Evolutionary conservation across 345 rosid species (phyloP).

Genomic region (Populus davidiana): DNA sequence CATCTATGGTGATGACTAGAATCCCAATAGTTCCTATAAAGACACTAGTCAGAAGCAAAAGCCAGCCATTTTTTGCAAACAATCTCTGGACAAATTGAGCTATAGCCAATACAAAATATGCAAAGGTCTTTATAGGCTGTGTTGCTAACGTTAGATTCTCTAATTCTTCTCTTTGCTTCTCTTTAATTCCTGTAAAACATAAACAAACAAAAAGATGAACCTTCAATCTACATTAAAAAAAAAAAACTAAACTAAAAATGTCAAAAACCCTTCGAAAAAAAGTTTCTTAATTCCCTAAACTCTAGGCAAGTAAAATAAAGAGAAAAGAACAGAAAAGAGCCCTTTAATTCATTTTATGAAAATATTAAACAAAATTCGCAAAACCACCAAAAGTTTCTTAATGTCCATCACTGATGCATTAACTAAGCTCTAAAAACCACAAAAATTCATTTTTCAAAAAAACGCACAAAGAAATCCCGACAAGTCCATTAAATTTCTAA

Average conservation of each 20-base stretch:
- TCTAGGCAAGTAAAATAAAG: too few relatives aligned
- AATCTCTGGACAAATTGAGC: conserved; percentile 53
- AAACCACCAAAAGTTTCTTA: neutral
- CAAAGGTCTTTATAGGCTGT: conserved; percentile 73
- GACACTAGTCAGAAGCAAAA: conserved; percentile 46
- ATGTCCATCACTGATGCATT: neutral
- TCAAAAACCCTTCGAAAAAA: too few relatives aligned
- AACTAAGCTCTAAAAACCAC: too few relatives aligned
- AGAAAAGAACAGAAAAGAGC: too few relatives aligned
- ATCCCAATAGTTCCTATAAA: conserved; percentile 36
- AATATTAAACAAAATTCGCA: neutral
- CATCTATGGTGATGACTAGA: conserved; percentile 70
- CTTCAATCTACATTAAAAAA: too few relatives aligned
- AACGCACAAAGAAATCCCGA: neutral
- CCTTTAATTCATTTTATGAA: neutral
- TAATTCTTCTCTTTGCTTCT: conserved; percentile 62
- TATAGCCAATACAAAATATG: conserved; percentile 57
- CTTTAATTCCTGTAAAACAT: conserved; percentile 45
- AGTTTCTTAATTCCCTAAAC: too few relatives aligned
- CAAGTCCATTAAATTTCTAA: neutral
- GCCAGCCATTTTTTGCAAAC: conserved; percentile 67
- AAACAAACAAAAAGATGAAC: neutral
- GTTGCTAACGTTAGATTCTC: conserved; percentile 62
- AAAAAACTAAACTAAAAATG: too few relatives aligned
- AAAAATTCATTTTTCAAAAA: too few relatives aligned